Percentiles rank a stretch among this genome's conserved stretches.
Conservation (phyloP, 1,139 yeast genomes). For the Hyphopichia wangnamkhiaoensis region DNA sequence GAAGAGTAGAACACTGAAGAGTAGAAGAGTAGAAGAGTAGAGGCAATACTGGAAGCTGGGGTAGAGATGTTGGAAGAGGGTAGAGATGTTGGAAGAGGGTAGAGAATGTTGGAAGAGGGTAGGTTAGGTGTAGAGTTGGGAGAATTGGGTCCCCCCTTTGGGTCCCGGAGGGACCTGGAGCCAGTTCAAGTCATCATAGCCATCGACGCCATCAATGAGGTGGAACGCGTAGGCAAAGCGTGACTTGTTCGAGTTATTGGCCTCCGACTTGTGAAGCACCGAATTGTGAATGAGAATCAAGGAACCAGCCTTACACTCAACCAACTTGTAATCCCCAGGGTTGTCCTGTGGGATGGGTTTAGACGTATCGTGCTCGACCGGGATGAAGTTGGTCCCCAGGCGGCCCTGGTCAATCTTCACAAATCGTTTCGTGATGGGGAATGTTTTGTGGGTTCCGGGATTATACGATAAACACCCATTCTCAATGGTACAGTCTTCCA, state of each 20-base stretch:
- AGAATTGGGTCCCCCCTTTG: slow-evolving; percentile 62
- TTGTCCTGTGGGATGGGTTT: slow-evolving; percentile 21
- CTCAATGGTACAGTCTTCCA: slow-evolving; percentile 66
- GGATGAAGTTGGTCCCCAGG: slow-evolving; percentile 54
- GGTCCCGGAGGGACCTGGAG: slow-evolving; percentile 66
- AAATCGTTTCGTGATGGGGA: slow-evolving; percentile 64
- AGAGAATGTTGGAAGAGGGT: neutral
- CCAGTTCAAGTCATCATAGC: slow-evolving; percentile 72
- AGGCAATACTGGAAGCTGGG: no score
- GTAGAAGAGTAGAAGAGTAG: no score
- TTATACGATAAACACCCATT: slow-evolving; percentile 74
- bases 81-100: neutral
- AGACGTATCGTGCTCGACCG: slow-evolving; percentile 21
- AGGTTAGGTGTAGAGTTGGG: slow-evolving; percentile 38
- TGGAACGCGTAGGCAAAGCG: slow-evolving; percentile 82
- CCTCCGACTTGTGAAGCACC: slow-evolving; percentile 71
- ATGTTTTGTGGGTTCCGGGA: slow-evolving; percentile 72
- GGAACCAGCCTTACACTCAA: slow-evolving; percentile 73
- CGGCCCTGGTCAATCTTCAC: slow-evolving; percentile 51
- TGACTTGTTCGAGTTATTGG: slow-evolving; percentile 54
- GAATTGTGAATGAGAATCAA: slow-evolving; percentile 68
- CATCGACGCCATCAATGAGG: slow-evolving; percentile 62
- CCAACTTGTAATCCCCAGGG: slow-evolving; percentile 43
- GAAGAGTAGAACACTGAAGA: no score
- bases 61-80: neutral